Evolutionary conservation across 306 rosid species (phyloP), one percentile per base, ranked within the genome.

Genomic region (Arachis stenosperma): DNA sequence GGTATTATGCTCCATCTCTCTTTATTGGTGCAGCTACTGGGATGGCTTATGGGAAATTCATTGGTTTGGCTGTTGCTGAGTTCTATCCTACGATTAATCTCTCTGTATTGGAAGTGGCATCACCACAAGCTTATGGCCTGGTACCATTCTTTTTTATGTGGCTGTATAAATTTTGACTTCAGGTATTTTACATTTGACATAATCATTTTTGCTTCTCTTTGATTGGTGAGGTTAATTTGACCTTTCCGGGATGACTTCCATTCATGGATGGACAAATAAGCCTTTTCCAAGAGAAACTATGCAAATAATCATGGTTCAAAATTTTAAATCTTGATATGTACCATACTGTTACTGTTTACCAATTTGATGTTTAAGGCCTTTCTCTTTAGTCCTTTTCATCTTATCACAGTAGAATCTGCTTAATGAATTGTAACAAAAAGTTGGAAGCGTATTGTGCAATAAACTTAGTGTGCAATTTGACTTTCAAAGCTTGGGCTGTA

Each of bases 41-140:
- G 79, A 89, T 91, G 94, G 92, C 96, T 48, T 94, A 91, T 42
- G 97, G 97, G 75, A 94, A 93, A 78, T 61, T 89, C 70, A 80
- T 93, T 59, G 75, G 90, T 80, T 77, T 82, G 44, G 86, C 82
- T 57, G 81, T 89, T 81, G 75, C 90, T 84, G 88, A 76, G 78
- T 84, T 85, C 69, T 82, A 72, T 82, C 79, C 88, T 74, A 60
- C 72, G 42, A 52, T 88, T 71, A 82, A 86, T 73, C 83, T 88
- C 66, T 88, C 98, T 29, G 46, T 88, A 57, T 78, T 94, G 83
- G 98, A 91, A 84, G 96, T 93, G 75, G 97, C 98, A 30, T 86
- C 98, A 61, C 97, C 97, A 3, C 92, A 88, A 86, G 96, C 97
- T 67, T 93, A 94, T 68, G 97, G 97, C 86, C 93, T 94, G 97